Base-by-base conservation (phyloP, 441 rosid species). In the Cnidoscolus chayamansa region DNA sequence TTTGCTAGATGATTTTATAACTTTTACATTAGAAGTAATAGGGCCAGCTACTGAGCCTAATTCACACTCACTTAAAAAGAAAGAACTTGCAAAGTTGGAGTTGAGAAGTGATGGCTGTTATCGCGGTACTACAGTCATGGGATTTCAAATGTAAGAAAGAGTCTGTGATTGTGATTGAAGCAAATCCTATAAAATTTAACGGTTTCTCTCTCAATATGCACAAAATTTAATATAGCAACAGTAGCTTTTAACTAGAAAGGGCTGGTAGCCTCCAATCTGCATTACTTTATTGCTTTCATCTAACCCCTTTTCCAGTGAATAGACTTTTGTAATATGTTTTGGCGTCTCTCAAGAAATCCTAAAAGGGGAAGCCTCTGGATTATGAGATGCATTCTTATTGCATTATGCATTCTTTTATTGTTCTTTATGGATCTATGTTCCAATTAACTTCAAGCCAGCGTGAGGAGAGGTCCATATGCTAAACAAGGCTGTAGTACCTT, bases 1-100 rank as follows among this genome's bases (percentile, higher is more conserved):
- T 43, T 12, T 35, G 71, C 49, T 53, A 10, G 71, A 32, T 50
- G 30, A n/a, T 67, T 53, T 51, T 53, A 67, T 5, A 67, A n/a
- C 19, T n/a, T 53, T 0, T 11, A 53, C 0, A 16, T 2, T 20
- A 7, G 7, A 67, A 51, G 31, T 1, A 31, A 47, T 3, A 10
- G 31, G 31, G 48, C 0, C 13, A 11, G 59, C 50, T 61, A 50
- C 57, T 60, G 6, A 10, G 4, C 19, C 32, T 71, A 10, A 48
- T 71, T 53, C 67, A 49, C 15, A 19, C 16, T 15, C 10, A 50
- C 47, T 20, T 4, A 35, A 1, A 4, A 53, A 54, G 7, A 9
- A 11, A 10, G 47, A 60, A 56, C 45, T 1, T 9, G 19, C 31
- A 40, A 20, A 6, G 10, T 63, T 19, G 11, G 71, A 51, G 25